A percentile compares a stretch with the other conserved stretches of the same genome.
Evolutionary conservation across 139 green algal genomes (phyloP).

Genomic region (Chlorella vulgaris): DNA sequence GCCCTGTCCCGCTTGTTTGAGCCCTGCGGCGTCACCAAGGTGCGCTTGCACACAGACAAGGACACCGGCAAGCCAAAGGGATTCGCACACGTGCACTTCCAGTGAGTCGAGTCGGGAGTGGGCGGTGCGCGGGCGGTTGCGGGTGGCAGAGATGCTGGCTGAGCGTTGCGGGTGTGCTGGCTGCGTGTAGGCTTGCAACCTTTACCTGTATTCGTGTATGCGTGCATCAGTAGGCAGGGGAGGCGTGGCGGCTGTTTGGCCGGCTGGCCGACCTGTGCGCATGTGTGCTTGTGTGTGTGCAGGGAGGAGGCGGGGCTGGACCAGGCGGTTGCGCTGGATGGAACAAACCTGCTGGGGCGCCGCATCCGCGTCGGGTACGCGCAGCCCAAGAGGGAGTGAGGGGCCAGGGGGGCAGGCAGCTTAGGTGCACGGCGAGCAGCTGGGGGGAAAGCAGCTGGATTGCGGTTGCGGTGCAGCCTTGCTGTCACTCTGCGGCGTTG

Average conservation of each 20-base stretch:
- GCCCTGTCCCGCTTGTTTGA: slow-evolving; percentile 71
- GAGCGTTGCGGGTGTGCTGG: background rate
- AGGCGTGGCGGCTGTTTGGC: background rate
- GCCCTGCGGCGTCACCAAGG: slow-evolving; percentile 59
- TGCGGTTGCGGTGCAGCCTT: too few relatives aligned
- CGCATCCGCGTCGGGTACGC: slow-evolving; percentile 77
- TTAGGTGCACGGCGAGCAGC: background rate
- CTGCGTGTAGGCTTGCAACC: background rate
- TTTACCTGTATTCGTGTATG: background rate
- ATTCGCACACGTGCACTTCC: slow-evolving; percentile 91
- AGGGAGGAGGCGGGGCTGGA: slow-evolving; percentile 34
- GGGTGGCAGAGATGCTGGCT: background rate
- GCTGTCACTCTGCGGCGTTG: too few relatives aligned
- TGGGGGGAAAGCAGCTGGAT: too few relatives aligned
- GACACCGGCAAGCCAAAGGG: slow-evolving; percentile 75
- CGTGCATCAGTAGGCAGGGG: background rate
- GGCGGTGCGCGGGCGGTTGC: slow-evolving; percentile 16
- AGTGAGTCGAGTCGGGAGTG: slow-evolving; percentile 55
- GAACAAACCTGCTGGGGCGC: slow-evolving; percentile 61
- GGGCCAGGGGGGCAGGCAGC: background rate
- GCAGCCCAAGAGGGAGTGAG: slow-evolving; percentile 58
- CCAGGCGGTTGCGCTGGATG: slow-evolving; percentile 70
- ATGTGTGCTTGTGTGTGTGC: background rate
- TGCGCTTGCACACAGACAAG: slow-evolving; percentile 84
- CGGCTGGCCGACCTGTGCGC: background rate